phyloP scores from a whole-genome alignment of 805 yeast species.

The Kodamaea fukazawae region DNA sequence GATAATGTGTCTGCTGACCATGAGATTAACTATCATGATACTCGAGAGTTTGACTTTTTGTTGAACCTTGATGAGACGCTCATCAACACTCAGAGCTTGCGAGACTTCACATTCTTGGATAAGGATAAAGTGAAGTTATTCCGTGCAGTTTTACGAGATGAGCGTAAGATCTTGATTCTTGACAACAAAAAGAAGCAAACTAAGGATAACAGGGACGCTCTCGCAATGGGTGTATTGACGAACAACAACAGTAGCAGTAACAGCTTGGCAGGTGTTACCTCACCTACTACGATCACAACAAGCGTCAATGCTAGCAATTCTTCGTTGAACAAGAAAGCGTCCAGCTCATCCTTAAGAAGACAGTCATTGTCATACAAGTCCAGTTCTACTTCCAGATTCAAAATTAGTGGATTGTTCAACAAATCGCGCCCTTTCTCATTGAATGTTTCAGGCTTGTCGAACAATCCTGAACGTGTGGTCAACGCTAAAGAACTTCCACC shows the following conservation, averaged over 20 bases:
- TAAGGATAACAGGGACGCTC: slow-evolving; percentile 15
- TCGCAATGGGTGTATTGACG: slow-evolving; percentile 3
- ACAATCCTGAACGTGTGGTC: slow-evolving; percentile 45
- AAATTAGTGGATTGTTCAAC: slow-evolving; percentile 55
- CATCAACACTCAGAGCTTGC: slow-evolving; percentile 30
- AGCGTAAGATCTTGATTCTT: slow-evolving; percentile 26
- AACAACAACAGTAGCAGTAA: slow-evolving; percentile 3
- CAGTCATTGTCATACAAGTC: slow-evolving; percentile 41
- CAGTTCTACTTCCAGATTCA: slow-evolving; percentile 41
- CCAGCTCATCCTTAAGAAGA: slow-evolving; percentile 30
- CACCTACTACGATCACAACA: slow-evolving; percentile 2
- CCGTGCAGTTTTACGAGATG: slow-evolving; percentile 29
- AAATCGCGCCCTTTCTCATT: slow-evolving; percentile 62
- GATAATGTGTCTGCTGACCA: slow-evolving; percentile 20
- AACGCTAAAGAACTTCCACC: slow-evolving; percentile 60
- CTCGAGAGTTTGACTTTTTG: slow-evolving; percentile 51
- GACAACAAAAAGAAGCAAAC: slow-evolving; percentile 34
- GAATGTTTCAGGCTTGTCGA: slow-evolving; percentile 35
- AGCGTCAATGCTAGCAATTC: slow-evolving; percentile 8
- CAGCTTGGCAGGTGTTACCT: not conserved
- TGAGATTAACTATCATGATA: slow-evolving; percentile 28
- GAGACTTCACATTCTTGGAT: slow-evolving; percentile 32
- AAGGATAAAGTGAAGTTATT: slow-evolving; percentile 28
- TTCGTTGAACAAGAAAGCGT: slow-evolving; percentile 27
- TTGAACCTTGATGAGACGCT: slow-evolving; percentile 43